Base-by-base conservation (phyloP, 2,329 filamentous ascomycete genomes). In the Blumeria graminis region DNA sequence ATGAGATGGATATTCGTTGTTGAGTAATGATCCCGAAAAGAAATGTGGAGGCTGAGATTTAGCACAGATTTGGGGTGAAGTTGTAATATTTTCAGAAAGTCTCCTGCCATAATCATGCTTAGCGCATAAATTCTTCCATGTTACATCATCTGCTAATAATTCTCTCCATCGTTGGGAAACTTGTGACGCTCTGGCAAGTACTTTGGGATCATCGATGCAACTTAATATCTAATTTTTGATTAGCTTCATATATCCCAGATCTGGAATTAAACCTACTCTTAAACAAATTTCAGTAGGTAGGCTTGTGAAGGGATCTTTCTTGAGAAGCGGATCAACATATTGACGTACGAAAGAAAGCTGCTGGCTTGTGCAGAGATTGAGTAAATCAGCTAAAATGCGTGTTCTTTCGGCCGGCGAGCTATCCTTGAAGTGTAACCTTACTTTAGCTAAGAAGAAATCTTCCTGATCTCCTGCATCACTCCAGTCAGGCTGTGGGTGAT, bases 151-250 rank as follows among this genome's bases (percentile, higher is more conserved):
- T 66, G 84, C 90, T 54, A 98, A 75, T 7, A 98, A 75, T 68
- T 95, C 89, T 60, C 86, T 79, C 92, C 92, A 98, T 67, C 89
- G 78, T 61, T 81, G 81, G 56, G 92, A 98, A n/a, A 98, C 92
- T 68, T 96, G 90, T 5, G 90, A 94, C 55, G 92, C 86, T 66
- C 92, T 78, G 41, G 89, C 90, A 51, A 98, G 75, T 2, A 93
- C 93, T 67, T 89, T 92, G 1, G 92, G 89, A 65, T 98, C 92
- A 65, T 98, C 92, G 65, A 98, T 90, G 67, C 94, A 98, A 46
- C 90, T 94, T 55, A 98, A 75, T 61, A 98, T 86, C 84, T 94
- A 65, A 33, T 28, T 7, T 22, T 16, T 18, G 41, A 56, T 61
- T 58, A 61, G 57, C 56, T 51, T 36, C n/a, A 8, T 56, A 33